Conservation (phyloP, 176 grass and related monocot genomes). For the Oryza nivara region DNA sequence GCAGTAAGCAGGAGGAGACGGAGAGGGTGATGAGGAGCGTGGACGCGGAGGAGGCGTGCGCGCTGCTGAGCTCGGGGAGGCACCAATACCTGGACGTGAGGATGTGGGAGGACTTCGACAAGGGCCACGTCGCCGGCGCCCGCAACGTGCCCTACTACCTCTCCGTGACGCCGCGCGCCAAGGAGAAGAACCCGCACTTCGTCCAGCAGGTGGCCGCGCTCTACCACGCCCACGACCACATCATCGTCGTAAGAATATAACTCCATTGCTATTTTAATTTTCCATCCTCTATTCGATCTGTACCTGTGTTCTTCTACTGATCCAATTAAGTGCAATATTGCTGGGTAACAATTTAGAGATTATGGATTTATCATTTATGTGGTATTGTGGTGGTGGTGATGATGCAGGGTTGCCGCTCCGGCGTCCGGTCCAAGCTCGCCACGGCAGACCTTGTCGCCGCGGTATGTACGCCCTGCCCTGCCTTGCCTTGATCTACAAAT, state of each 20-base stretch:
- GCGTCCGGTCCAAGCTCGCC: constrained; percentile 46
- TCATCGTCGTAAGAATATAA: constrained; percentile 32
- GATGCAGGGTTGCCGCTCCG: constrained; percentile 38
- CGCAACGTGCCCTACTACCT: constrained; percentile 52
- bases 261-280: no score
- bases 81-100: constrained; percentile 44
- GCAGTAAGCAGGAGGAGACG: no score
- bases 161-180: constrained; percentile 37
- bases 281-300: no score
- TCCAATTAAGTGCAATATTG: no score
- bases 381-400: no score
- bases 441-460: constrained; percentile 36
- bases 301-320: no score
- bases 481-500: no score
- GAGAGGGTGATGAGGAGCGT: not conserved
- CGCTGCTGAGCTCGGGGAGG: constrained; percentile 31
- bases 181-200: constrained; percentile 44
- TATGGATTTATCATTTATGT: no score
- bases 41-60: constrained; percentile 36
- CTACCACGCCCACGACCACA: not conserved
- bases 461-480: not conserved
- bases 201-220: constrained; percentile 40
- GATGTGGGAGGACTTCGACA: constrained; percentile 55
- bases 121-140: constrained; percentile 37
- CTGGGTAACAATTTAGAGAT: no score